Evolutionary conservation across 495 filamentous ascomycete species (phyloP).

Genomic region (Daldinia decipiens): DNA sequence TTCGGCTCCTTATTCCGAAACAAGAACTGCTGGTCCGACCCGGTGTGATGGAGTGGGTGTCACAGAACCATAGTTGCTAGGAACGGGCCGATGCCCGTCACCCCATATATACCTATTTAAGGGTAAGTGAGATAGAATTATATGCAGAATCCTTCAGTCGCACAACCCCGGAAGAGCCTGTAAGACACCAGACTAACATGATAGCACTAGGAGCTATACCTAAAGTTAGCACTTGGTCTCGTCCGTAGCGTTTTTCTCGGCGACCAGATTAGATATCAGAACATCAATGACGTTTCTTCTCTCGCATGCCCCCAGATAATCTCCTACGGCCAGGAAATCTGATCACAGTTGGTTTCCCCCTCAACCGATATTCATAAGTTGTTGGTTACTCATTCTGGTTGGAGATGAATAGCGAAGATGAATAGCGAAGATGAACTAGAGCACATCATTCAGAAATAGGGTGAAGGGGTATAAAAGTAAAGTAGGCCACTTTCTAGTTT

Average conservation of each 20-base stretch:
- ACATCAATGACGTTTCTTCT: neutral
- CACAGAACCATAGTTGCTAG: neutral
- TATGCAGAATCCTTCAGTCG: neutral
- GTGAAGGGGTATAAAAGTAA: too few species aligned
- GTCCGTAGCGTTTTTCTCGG: neutral
- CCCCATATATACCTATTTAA: neutral
- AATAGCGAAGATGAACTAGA: neutral
- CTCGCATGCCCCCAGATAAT: neutral
- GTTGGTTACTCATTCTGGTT: neutral
- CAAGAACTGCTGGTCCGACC: neutral
- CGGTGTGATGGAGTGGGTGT: neutral
- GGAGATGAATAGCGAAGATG: neutral
- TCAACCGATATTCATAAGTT: neutral
- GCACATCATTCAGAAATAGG: too few species aligned
- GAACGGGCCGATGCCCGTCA: neutral
- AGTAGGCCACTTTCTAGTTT: neutral
- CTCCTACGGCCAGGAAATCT: neutral
- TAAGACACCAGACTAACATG: neutral
- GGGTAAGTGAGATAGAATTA: constrained; percentile 1
- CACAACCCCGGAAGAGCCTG: neutral
- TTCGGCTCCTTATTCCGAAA: neutral
- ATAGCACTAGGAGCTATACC: neutral
- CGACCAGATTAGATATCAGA: neutral
- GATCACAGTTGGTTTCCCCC: neutral
- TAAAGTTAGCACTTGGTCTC: neutral